Evolutionary conservation across 768 basidiomycete genomes (phyloP), one percentile per base, ranked within the genome.

Genomic region (Polyporus arcularius): DNA sequence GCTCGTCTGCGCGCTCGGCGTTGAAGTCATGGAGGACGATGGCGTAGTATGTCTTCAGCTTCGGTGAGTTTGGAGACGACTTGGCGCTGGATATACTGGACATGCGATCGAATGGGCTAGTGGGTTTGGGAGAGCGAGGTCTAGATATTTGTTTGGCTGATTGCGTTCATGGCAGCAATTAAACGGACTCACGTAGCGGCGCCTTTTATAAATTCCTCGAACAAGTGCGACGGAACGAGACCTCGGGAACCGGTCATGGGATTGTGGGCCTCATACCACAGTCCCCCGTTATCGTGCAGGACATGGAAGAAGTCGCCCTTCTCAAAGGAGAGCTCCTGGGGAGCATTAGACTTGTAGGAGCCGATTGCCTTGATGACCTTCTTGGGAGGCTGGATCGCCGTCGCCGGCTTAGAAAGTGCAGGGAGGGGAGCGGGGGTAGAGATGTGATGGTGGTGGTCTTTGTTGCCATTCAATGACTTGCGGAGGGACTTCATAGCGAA

Each of bases 301-400:
- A 98, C 96, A 75, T 98, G 92, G 80, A 98, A 98, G 77, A 98
- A 97, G 77, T 99, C 97, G 64, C 97, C 97, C 76, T 91, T 90
- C 65, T 84, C 79, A 74, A 98, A 98, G 32, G 91, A 84, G 45
- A 99, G 86, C 66, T 98, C 88, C 71, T 92, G 88, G 2, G 95
- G 93, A 0, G 85, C 82, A 59, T 82, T 79, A 3, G 92, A 84
- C 49, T 81, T 76, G 76, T 93, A 86, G 2, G 79, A 68, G 10
- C 81, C 75, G 64, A 90, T 77, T 3, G 96, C 96, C 59, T 92
- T 90, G 67, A 99, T 96, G 72, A 98, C 96, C 73, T 95, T 96
- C 76, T 96, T 92, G 2, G 97, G 95, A 1, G 94, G 94, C 0
- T 88, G 74, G 62, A 91, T 85, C 28, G 89, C 82, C 46, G 85